Percentiles rank a stretch among this genome's conserved stretches.
Conservation (phyloP, 768 basidiomycete species). For the Mycena galericulata region DNA sequence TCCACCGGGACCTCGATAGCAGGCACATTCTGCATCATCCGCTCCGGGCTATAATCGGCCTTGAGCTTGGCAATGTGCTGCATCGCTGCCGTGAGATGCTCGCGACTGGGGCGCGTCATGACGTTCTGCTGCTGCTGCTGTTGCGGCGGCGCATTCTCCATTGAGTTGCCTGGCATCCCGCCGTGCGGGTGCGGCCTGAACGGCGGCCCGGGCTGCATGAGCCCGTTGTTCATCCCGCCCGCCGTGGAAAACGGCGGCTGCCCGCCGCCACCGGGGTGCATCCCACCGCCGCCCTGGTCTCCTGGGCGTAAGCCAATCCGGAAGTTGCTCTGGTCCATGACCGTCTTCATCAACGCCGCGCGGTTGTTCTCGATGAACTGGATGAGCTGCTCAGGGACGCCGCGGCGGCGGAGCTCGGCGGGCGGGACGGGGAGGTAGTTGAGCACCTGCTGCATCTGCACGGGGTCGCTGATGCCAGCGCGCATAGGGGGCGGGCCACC, state of each 20-base stretch:
- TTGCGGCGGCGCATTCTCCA: slow-evolving; percentile 40
- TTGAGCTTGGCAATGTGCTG: slow-evolving; percentile 48
- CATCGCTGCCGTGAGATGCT: slow-evolving; percentile 47
- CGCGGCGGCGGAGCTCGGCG: slow-evolving; percentile 64
- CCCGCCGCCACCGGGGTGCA: no score
- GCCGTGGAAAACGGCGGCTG: no score
- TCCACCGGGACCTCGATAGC: slow-evolving; percentile 60
- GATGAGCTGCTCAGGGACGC: slow-evolving; percentile 64
- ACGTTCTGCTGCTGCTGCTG: slow-evolving; percentile 37
- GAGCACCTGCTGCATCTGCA: slow-evolving; percentile 59
- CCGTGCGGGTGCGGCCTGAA: slow-evolving; percentile 21
- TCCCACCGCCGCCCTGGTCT: slow-evolving; percentile 26
- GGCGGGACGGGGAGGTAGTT: slow-evolving; percentile 58
- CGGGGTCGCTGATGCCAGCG: slow-evolving; percentile 40
- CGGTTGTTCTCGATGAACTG: slow-evolving; percentile 69
- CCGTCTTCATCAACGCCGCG: slow-evolving; percentile 54
- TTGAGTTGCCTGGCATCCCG: slow-evolving; percentile 27
- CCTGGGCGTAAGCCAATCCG: slow-evolving; percentile 45
- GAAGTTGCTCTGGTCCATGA: slow-evolving; percentile 54
- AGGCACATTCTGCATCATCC: slow-evolving; percentile 46
- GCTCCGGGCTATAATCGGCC: slow-evolving; percentile 47
- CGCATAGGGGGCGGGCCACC: slow-evolving; percentile 5
- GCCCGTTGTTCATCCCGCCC: slow-evolving; percentile 11
- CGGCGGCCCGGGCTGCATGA: slow-evolving; percentile 18
- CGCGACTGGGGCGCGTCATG: slow-evolving; percentile 40